A percentile compares a stretch with the other conserved stretches of the same genome.
These are phyloP conservation scores for Boletus fagicola DNA, from an alignment of 768 basidiomycete genomes.

Conservation along the genomic window DNA sequence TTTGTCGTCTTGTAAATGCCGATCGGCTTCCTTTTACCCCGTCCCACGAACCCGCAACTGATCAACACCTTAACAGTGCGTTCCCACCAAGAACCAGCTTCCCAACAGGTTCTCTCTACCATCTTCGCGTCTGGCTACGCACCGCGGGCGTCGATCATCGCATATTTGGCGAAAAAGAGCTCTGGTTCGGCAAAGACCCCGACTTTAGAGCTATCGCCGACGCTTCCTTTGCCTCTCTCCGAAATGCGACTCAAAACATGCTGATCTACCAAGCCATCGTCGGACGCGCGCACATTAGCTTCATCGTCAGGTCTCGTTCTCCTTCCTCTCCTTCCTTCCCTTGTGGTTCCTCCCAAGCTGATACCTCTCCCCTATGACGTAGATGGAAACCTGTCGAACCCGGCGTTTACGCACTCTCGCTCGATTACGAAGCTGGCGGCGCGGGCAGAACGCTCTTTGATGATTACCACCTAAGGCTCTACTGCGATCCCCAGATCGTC, in stretches of 20 bases:
- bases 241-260: slow-evolving; percentile 40
- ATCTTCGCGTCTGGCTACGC: slow-evolving; percentile 64
- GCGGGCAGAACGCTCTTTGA: slow-evolving; percentile 55
- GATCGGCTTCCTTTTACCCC: not conserved
- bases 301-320: slow-evolving; percentile 47
- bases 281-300: slow-evolving; percentile 56
- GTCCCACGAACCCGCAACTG: not conserved
- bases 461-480: slow-evolving; percentile 49
- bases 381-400: slow-evolving; percentile 52
- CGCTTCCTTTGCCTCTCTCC: slow-evolving; percentile 53
- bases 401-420: slow-evolving; percentile 49
- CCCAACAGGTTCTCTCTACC: slow-evolving; percentile 53
- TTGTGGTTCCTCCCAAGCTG: not conserved
- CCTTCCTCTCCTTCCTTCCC: no score
- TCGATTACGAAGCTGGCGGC: slow-evolving; percentile 67
- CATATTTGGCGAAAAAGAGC: slow-evolving; percentile 59
- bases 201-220: slow-evolving; percentile 59
- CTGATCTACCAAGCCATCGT: slow-evolving; percentile 55
- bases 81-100: slow-evolving; percentile 60
- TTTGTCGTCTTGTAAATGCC: slow-evolving; percentile 60
- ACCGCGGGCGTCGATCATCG: slow-evolving; percentile 58
- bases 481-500: slow-evolving; percentile 51
- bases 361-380: not conserved
- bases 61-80: slow-evolving; percentile 34
- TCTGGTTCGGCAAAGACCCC: slow-evolving; percentile 67